Evolutionary conservation across 345 rosid genomes (phyloP).

Genomic region (Schrenkiella parvula): DNA sequence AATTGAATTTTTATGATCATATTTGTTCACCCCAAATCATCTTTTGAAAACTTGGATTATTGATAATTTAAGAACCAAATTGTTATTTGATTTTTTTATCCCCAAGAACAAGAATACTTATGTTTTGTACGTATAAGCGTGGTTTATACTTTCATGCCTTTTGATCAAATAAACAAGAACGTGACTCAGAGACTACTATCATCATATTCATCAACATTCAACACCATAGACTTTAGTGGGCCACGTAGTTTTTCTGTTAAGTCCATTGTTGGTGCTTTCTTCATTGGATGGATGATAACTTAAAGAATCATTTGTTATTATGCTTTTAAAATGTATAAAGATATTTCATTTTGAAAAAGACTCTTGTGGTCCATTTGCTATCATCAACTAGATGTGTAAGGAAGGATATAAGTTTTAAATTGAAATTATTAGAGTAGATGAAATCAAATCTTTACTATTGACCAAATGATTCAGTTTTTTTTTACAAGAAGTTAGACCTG

Average conservation of each 20-base stretch:
- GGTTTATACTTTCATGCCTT: not conserved
- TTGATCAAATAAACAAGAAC: not conserved
- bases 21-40: not conserved
- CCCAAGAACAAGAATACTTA: not conserved
- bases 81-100: not conserved
- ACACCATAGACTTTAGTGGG: conserved; percentile 8
- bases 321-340: not conserved
- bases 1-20: not conserved
- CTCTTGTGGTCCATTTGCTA: conserved; percentile 19
- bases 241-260: conserved; percentile 1
- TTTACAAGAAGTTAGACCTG: not conserved
- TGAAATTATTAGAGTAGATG: not conserved
- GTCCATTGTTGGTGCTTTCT: conserved; percentile 21
- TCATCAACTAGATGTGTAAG: not conserved
- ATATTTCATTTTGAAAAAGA: not conserved
- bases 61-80: not conserved
- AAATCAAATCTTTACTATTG: not conserved
- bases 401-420: not conserved
- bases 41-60: not conserved
- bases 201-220: not conserved
- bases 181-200: conserved; percentile 1
- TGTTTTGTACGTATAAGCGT: not conserved
- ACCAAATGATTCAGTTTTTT: not conserved
- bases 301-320: not conserved
- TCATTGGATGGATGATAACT: conserved; percentile 18